These are phyloP conservation scores for Candida chauliodis DNA, from an alignment of 805 yeast species.

Conservation along the genomic window DNA sequence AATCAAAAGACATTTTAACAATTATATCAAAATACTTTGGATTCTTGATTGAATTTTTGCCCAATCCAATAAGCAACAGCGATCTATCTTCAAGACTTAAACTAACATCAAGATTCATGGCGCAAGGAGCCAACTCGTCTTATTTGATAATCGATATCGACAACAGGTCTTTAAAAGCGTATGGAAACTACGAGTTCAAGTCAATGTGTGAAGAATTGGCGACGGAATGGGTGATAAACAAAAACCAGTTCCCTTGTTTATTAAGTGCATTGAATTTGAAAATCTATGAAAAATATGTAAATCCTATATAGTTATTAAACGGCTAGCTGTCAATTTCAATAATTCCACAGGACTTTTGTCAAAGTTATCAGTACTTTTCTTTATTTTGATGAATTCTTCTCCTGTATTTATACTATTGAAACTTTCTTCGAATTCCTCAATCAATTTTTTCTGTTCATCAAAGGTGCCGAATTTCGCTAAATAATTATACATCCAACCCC, in stretches of 20 bases:
- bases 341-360: slow-evolving; percentile 39
- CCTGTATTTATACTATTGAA: slow-evolving; percentile 62
- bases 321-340: slow-evolving; percentile 27
- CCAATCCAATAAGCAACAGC: slow-evolving; percentile 38
- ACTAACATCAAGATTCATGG: slow-evolving; percentile 44
- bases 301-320: slow-evolving; percentile 11
- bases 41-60: slow-evolving; percentile 63
- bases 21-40: slow-evolving; percentile 69
- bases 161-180: slow-evolving; percentile 52
- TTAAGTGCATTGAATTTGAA: slow-evolving; percentile 70
- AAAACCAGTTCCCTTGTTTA: slow-evolving; percentile 72
- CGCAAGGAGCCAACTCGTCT: slow-evolving; percentile 29
- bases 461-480: slow-evolving; percentile 34
- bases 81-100: slow-evolving; percentile 52
- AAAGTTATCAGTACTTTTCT: slow-evolving; percentile 48
- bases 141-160: slow-evolving; percentile 57
- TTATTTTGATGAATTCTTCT: slow-evolving; percentile 49
- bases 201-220: slow-evolving; percentile 47
- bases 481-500: slow-evolving; percentile 63
- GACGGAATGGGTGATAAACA: slow-evolving; percentile 63
- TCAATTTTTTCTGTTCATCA: slow-evolving; percentile 34
- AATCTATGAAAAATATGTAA: slow-evolving; percentile 46
- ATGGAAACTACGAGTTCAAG: slow-evolving; percentile 38
- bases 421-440: slow-evolving; percentile 27
- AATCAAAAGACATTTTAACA: slow-evolving; percentile 68